Percentiles rank a stretch among this genome's conserved stretches.
These are phyloP conservation scores for Starmerella apis DNA, from an alignment of 805 yeast genomes.

Conservation along the genomic window DNA sequence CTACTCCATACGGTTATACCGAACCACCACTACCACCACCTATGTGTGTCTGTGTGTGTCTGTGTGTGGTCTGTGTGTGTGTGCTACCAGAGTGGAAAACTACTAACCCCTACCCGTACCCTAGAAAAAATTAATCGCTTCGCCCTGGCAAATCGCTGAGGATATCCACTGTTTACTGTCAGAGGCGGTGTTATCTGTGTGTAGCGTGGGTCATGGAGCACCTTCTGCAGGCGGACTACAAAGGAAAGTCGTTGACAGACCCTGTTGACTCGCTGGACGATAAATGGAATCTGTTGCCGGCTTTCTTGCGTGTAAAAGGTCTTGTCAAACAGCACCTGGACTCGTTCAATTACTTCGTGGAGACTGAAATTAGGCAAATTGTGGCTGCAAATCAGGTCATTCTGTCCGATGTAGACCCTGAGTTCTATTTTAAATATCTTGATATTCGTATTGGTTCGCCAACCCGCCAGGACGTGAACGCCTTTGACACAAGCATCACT, in stretches of 20 bases:
- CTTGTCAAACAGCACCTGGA: constrained; percentile 94
- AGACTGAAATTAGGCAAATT: constrained; percentile 83
- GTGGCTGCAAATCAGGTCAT: constrained; percentile 82
- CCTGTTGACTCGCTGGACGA: constrained; percentile 85
- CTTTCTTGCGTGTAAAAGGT: constrained; percentile 90
- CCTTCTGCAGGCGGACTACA: constrained; percentile 66
- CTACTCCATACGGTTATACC: too few relatives aligned
- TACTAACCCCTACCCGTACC: background rate
- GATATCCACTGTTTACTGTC: background rate
- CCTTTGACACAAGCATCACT: constrained; percentile 30
- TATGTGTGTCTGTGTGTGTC: too few relatives aligned
- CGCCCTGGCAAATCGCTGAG: background rate
- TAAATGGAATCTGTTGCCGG: constrained; percentile 94
- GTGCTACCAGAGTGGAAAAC: too few relatives aligned
- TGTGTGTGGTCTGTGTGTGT: too few relatives aligned
- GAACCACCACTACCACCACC: too few relatives aligned
- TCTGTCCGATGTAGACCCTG: constrained; percentile 92
- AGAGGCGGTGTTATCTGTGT: background rate
- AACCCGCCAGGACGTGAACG: constrained; percentile 32
- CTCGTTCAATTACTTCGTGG: constrained; percentile 95
- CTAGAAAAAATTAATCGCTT: background rate
- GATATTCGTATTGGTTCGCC: constrained; percentile 80
- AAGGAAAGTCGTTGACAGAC: constrained; percentile 79
- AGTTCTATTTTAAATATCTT: constrained; percentile 81
- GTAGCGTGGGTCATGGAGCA: constrained; percentile 33